Evolutionary conservation across 176 grass and related monocot genomes (phyloP).

Genomic region (Zizania latifolia): DNA sequence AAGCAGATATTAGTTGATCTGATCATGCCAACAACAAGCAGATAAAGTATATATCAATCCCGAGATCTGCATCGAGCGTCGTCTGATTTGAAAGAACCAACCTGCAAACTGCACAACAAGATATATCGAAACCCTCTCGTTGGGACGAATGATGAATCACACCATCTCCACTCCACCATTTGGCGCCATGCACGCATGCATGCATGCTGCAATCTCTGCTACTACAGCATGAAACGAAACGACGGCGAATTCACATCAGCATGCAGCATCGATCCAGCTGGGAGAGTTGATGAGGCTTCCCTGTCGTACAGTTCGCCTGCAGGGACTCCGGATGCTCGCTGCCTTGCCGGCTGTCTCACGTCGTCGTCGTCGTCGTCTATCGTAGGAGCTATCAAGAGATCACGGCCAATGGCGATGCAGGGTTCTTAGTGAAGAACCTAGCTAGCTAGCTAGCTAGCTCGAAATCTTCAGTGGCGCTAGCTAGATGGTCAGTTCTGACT

Average conservation of each 20-base stretch:
- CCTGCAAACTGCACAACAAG: too few relatives aligned
- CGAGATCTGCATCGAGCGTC: neutral
- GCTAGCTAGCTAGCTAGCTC: neutral
- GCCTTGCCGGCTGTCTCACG: conserved; percentile 17
- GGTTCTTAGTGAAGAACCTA: neutral
- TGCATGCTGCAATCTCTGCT: too few relatives aligned
- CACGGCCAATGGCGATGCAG: neutral
- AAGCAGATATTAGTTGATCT: neutral
- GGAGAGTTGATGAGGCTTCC: neutral
- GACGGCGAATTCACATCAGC: too few relatives aligned
- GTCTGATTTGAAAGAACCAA: neutral
- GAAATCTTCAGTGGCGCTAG: neutral
- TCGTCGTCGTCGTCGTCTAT: neutral
- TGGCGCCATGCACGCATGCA: too few relatives aligned
- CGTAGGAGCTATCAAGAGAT: neutral
- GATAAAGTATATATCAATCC: neutral
- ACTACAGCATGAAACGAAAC: too few relatives aligned
- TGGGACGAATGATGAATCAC: too few relatives aligned
- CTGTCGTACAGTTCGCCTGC: conserved; percentile 6
- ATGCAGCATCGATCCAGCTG: too few relatives aligned
- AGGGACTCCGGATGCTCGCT: conserved; percentile 3
- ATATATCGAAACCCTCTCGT: too few relatives aligned
- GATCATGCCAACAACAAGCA: too few relatives aligned
- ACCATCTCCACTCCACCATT: too few relatives aligned
- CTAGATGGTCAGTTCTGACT: neutral